Base-by-base conservation (phyloP, 768 basidiomycete species). In the Pisolithus albus region DNA sequence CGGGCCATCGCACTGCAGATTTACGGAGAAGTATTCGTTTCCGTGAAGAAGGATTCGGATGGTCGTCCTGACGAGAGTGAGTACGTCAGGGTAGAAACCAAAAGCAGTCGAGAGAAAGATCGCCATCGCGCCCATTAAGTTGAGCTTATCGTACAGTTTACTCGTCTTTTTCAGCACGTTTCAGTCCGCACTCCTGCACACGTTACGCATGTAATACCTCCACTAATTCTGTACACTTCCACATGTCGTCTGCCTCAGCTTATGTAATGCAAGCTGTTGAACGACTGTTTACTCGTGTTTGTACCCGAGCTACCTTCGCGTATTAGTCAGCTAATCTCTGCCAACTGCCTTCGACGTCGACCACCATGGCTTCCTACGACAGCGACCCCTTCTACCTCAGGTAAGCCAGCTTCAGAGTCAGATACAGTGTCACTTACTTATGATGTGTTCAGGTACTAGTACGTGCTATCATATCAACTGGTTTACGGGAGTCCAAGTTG, bases 1-100 rank as follows among this genome's bases (percentile, higher is more conserved):
- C 78, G 92, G 16, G 92, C 92, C 0, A 78, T 88, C 19, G 90
- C 88, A 4, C 62, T 95, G 58, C 88, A 90, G 63, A 84, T 92
- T 38, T 72, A 94, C 1, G 92, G 92, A 5, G 88, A 90, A 55
- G 85, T 88, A 4, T 94, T 82, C 59, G 73, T 80, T 67, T 63
- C 63, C 16, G 87, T 88, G 30, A 80, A 75, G 72, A 87, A 86
- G 65, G 87, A 88, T 7, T 62, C 70, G 11, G 64, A 74, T 10
- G 61, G 50, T 39, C 59, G 62, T 18, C 52, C 70, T 4, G 82
- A 83, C 46, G 88, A 92, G 53, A 78, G 75, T 57, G 92, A 91
- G 61, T 93, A 91, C 60, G 90, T 92, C 46, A 77, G 80, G 62
- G 74, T 93, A 23, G 90, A 92, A 55, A 90, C 84, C 23, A 84